Base-by-base conservation (phyloP, 257 asterid species). In the Dorcoceras hygrometricum region DNA sequence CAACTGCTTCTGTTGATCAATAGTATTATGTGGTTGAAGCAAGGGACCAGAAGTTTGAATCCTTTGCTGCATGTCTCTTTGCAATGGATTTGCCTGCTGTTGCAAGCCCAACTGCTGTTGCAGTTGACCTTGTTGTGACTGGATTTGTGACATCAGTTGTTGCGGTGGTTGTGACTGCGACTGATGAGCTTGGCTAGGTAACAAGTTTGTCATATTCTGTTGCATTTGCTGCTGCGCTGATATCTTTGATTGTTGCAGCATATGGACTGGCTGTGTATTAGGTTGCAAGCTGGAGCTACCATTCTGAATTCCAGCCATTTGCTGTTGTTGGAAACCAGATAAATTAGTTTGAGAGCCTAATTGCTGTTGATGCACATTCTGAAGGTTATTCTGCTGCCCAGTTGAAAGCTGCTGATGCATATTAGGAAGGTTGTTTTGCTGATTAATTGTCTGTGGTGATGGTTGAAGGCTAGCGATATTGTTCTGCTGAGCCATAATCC, bases 11-110 rank as follows among this genome's bases (percentile, higher is more conserved):
- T 83, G 97, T 64, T 86, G 97, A 68, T 93, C 98, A 57, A 82
- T 73, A 23, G 82, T 69, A 76, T 69, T 76, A 68, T 80, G 97
- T 58, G 83, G 97, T 77, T 84, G 98, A 83, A 81, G 91, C 84
- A 86, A 75, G 67, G 98, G 84, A 23, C 79, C 89, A 36, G 96
- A 78, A 22, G 89, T 69, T 76, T 78, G 96, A 65, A 86, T 83
- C 85, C 96, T 81, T 72, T 89, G 98, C 66, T 88, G 96, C 89
- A 83, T 77, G 58, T 89, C 96, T 51, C 96, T 82, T 76, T 79
- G 90, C 65, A 84, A 53, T 9, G 84, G 26, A 81, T 83, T 87
- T 24, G 81, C 67, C 71, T 84, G 88, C 75, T 87, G 96, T 72
- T 83, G 98, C 89, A 89, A 72, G 71, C 90, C 90, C 75, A 83